Conservation (phyloP, 148 eudicot genomes). For the Rhododendron ovatum region DNA sequence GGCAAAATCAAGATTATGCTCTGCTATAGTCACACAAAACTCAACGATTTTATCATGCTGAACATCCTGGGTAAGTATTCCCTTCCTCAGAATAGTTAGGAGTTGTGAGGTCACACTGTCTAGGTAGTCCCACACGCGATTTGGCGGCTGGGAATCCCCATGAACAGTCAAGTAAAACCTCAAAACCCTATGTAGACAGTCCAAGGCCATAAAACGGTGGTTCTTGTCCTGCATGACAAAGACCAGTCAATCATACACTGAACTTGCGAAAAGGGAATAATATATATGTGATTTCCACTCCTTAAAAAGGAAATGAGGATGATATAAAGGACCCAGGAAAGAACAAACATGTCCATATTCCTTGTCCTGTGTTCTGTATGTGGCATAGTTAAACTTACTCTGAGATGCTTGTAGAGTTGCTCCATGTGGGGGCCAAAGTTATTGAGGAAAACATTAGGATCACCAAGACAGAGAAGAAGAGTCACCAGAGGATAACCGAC, state of each 20-base stretch:
- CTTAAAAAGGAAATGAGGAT: not conserved
- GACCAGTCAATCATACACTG: not conserved
- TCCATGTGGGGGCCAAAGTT: slow-evolving; percentile 95
- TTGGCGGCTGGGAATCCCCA: slow-evolving; percentile 87
- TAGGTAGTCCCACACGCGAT: slow-evolving; percentile 97
- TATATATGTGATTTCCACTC: not conserved
- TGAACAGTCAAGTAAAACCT: slow-evolving; percentile 89
- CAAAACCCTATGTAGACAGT: slow-evolving; percentile 93
- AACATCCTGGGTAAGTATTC: slow-evolving; percentile 95
- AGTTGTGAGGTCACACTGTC: slow-evolving; percentile 98
- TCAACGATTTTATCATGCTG: slow-evolving; percentile 99
- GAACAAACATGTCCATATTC: not conserved
- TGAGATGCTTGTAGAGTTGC: slow-evolving; percentile 91
- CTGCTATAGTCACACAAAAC: slow-evolving; percentile 95
- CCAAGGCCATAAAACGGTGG: slow-evolving; percentile 97
- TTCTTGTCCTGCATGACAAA: slow-evolving; percentile 81
- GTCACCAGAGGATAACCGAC: slow-evolving; percentile 96
- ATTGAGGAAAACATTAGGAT: slow-evolving; percentile 79
- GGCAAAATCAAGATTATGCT: slow-evolving; percentile 92
- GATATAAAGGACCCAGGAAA: not conserved
- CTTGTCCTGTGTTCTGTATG: not conserved
- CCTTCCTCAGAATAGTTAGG: slow-evolving; percentile 74
- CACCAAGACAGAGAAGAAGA: slow-evolving; percentile 97
- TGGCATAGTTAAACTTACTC: slow-evolving; percentile 46
- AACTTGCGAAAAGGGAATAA: not conserved